Base-by-base conservation (phyloP, 192 early-diverging fungal species). In the Coemansia sp. region DNA sequence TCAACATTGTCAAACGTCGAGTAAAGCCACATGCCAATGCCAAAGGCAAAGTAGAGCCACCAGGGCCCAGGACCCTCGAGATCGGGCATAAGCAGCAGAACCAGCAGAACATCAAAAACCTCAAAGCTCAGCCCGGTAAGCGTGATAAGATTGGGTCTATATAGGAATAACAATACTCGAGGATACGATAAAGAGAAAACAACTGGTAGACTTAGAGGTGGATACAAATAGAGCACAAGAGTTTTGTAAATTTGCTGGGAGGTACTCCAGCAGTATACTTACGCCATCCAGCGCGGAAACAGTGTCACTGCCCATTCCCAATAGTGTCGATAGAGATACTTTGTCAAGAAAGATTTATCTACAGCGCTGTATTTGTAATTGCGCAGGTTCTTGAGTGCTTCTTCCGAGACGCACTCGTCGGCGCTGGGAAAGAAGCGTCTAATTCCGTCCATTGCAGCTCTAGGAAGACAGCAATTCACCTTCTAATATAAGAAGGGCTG, bases 271-370 rank as follows among this genome's bases (percentile, higher is more conserved):
- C 9, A 38, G 30, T 28, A 62, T 65, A 92, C 89, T 89, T 88
- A 92, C 90, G 94, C 94, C 86, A 96, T 87, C 93, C 93, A 96
- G 68, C 89, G 77, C 18, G 94, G 94, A 72, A 96, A 94, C 50
- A 93, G 71, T 10, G 87, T 89, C 27, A 94, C 89, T 18, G 88
- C 87, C 86, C 89, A 91, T 69, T 91, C 91, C 94, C 94, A 96
- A 75, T 95, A 96, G 66, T 88, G 93, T 25, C 74, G 82, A 24
- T 95, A 82, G 26, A 96, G 78, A 68, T 94, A 93, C 56, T 89
- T 86, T 30, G 92, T 87, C 24, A 93, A 71, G 38, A 87, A 88
- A 16, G 92, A 94, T 85, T 93, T 88, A 78, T 94, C 93, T 27
- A 91, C 83, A 14, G 89, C 83, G 24, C 82, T 78, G 74, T 94